Percentiles rank a stretch among this genome's conserved stretches.
Evolutionary conservation across 73 alveolate species (phyloP).

Genomic region (Paramecium pentaurelia): DNA sequence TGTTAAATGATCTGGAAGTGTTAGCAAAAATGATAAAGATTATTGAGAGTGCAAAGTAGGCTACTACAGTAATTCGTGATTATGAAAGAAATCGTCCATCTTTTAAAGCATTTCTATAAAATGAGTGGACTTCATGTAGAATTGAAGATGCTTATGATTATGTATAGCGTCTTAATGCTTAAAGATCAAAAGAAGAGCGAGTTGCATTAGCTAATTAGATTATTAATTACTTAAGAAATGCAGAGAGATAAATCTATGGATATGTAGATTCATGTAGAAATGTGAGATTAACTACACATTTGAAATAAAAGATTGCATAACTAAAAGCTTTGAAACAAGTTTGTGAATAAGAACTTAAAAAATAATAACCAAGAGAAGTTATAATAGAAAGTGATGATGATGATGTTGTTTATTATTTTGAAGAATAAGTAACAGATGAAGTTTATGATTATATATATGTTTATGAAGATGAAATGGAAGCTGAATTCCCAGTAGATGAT

Average conservation of each 20-base stretch:
- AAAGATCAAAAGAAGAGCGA: not conserved
- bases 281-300: not conserved
- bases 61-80: not conserved
- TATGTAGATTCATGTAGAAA: conserved; percentile 12
- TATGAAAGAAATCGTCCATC: not conserved
- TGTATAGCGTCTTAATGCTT: not conserved
- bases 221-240: not conserved
- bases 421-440: not conserved
- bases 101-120: not conserved
- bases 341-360: not conserved
- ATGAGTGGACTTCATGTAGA: not conserved
- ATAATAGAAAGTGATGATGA: not conserved
- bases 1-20: not conserved
- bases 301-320: not conserved
- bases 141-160: not conserved
- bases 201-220: not conserved
- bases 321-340: not conserved
- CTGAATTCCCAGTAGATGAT: not conserved
- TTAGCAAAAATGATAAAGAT: not conserved
- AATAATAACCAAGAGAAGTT: not conserved
- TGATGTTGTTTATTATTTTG: not conserved
- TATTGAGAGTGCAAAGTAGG: not conserved
- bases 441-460: not conserved
- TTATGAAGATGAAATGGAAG: not conserved
- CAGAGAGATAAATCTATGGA: not conserved